These are phyloP conservation scores for Blastocladiella britannica DNA, from an alignment of 192 early-diverging fungal genomes.

Conservation along the genomic window DNA sequence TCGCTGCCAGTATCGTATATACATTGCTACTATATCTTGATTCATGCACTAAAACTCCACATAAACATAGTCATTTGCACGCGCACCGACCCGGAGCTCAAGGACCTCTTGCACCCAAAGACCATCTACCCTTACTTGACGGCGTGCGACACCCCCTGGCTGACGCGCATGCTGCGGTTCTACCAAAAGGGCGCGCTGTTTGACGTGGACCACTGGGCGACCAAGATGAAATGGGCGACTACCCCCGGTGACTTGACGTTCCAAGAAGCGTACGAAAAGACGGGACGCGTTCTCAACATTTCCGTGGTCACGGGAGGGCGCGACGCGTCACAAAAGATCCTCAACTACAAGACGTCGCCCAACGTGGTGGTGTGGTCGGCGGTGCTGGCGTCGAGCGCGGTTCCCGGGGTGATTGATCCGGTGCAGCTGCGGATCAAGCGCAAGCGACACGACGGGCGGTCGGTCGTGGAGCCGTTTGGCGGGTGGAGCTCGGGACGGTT, in stretches of 20 bases:
- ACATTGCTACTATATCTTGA: no score
- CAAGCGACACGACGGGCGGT: conserved; percentile 18
- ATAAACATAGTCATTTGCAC: no score
- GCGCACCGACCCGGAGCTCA: conserved; percentile 41
- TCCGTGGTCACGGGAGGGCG: conserved; percentile 52
- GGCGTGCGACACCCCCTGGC: conserved; percentile 22
- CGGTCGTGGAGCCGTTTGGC: conserved; percentile 42
- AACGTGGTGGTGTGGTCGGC: conserved; percentile 76
- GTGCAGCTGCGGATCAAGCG: conserved; percentile 66
- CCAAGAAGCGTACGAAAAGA: conserved; percentile 67
- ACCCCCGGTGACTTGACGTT: conserved; percentile 68
- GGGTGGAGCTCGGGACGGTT: conserved; percentile 51
- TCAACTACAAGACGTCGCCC: conserved; percentile 73
- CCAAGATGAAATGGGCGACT: conserved; percentile 41
- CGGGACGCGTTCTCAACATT: conserved; percentile 72
- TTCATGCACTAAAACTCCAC: no score
- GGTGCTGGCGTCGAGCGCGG: conserved; percentile 61
- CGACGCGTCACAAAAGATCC: conserved; percentile 51
- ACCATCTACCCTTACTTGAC: conserved; percentile 25
- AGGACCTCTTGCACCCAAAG: conserved; percentile 32
- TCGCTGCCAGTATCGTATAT: conserved; percentile 47
- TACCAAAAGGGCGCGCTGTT: conserved; percentile 24
- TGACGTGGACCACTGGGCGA: conserved; percentile 40
- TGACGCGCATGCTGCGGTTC: conserved; percentile 16
- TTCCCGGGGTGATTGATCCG: conserved; percentile 66